Evolutionary conservation across 768 basidiomycete genomes (phyloP).

Genomic region (Amanita jacksonii): DNA sequence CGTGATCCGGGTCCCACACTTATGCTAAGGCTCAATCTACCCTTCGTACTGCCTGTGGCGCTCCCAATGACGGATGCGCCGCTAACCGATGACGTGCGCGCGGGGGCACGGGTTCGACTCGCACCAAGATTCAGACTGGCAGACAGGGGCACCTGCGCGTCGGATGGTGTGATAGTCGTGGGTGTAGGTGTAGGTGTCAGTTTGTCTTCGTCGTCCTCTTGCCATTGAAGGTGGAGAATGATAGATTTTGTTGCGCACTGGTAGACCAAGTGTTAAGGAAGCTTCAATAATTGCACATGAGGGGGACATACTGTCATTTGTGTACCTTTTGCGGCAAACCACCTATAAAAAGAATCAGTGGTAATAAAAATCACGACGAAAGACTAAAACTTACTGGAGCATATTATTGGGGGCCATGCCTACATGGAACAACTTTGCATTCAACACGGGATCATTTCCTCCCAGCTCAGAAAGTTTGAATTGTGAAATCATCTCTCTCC

Average conservation of each 20-base stretch:
- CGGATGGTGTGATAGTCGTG: constrained; percentile 15
- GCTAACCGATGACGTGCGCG: constrained; percentile 36
- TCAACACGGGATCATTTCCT: constrained; percentile 53
- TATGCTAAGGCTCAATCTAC: constrained; percentile 29
- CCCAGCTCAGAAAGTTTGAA: constrained; percentile 80
- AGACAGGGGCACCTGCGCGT: constrained; percentile 9
- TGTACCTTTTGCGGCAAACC: constrained; percentile 86
- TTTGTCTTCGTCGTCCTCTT: constrained; percentile 40
- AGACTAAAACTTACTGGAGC: constrained; percentile 55
- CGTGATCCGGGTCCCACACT: constrained; percentile 12
- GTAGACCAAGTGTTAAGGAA: neutral
- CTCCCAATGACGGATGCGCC: constrained; percentile 28
- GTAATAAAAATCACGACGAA: neutral
- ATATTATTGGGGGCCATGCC: constrained; percentile 79
- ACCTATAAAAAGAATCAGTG: constrained; percentile 28
- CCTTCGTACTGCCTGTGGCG: constrained; percentile 19
- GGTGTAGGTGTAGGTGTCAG: constrained; percentile 14
- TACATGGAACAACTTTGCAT: constrained; percentile 62
- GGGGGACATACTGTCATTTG: constrained; percentile 70
- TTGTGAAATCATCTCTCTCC: constrained; percentile 86
- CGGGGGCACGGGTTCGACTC: constrained; percentile 17
- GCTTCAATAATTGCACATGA: neutral
- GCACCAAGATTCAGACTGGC: constrained; percentile 9
- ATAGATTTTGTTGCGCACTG: constrained; percentile 86
- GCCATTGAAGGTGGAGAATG: constrained; percentile 82